These are phyloP conservation scores for Cordyceps javanica DNA, from an alignment of 2,329 filamentous ascomycete genomes.

Conservation along the genomic window DNA sequence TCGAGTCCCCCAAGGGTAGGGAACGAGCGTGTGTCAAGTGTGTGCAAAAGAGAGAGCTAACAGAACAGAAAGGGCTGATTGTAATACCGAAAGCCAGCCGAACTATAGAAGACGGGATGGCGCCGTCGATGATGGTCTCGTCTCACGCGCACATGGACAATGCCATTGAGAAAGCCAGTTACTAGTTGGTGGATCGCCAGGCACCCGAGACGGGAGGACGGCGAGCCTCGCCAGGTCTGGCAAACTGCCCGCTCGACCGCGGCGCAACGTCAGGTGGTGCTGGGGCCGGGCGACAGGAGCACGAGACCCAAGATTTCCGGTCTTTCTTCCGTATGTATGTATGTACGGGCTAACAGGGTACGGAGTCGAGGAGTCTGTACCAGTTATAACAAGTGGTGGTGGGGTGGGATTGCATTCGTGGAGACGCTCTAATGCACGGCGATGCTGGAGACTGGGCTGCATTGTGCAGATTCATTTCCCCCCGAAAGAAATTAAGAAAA, in stretches of 20 bases:
- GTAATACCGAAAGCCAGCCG: background rate
- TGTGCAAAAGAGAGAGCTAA: no score
- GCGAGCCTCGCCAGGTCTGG: constrained; percentile 1
- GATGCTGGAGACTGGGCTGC: background rate
- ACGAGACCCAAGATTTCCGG: background rate
- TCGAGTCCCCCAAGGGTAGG: no score
- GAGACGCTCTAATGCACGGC: background rate
- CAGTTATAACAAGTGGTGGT: no score
- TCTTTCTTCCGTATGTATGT: background rate
- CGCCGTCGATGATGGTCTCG: background rate
- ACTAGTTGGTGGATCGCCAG: constrained; percentile 6
- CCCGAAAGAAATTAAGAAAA: background rate
- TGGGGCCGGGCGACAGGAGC: background rate
- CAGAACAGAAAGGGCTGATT: no score
- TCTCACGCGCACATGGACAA: background rate
- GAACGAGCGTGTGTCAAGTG: no score
- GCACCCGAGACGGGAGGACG: background rate
- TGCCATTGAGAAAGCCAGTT: background rate
- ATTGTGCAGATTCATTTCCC: background rate
- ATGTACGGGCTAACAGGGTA: no score
- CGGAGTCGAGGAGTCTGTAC: no score
- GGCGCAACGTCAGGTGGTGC: constrained; percentile 1
- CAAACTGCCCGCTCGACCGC: background rate
- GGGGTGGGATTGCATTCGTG: background rate
- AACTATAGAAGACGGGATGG: background rate